Evolutionary conservation across 129 eudicot species (phyloP), one percentile per base, ranked within the genome.

Genomic region (Solidago caesia): DNA sequence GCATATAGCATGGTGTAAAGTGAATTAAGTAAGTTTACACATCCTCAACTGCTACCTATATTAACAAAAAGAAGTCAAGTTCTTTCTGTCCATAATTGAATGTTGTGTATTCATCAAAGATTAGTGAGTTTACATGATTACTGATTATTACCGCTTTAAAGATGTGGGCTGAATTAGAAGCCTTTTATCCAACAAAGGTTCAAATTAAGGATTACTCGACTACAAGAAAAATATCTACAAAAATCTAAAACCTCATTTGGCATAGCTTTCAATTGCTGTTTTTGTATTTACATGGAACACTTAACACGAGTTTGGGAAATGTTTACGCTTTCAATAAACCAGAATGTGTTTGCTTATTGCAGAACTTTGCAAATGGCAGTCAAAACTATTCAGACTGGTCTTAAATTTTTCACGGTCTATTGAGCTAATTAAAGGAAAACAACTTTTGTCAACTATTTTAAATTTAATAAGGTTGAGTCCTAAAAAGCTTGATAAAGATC

Each of bases 361-460:
- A 64, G 21, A 64, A 64, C 15, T 57, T 56, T 64, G 68, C 15
- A 64, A 64, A 41, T 64, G 48, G 68, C 5, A 63, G 44, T 39
- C 7, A 39, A 11, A 61, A 61, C 6, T 12, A 27, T 33, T 5
- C 14, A 3, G 13, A 61, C 14, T 61, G 39, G 39, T 33, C 39
- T 39, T 4, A 29, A 60, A 9, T 6, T 60, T 13, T 61, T 61
- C 44, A 61, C 16, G 3, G 42, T 29, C 14, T 27, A 61, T 29
- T 26, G 42, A 64, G 48, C 26, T 13, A 48, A 44, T 15, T 6
- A 39, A 64, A 4, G 42, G 42, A 16, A 14, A 12, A 14, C 5
- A 53, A 3, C 39, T 33, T 9, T 42, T 64, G 27, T 13, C 49
- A 29, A 15, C 49, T 6, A 64, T 42, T 64, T 1, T 15, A 5